phyloP scores from a whole-genome alignment of 2,329 filamentous ascomycete genomes.

The Cordyceps militaris region DNA sequence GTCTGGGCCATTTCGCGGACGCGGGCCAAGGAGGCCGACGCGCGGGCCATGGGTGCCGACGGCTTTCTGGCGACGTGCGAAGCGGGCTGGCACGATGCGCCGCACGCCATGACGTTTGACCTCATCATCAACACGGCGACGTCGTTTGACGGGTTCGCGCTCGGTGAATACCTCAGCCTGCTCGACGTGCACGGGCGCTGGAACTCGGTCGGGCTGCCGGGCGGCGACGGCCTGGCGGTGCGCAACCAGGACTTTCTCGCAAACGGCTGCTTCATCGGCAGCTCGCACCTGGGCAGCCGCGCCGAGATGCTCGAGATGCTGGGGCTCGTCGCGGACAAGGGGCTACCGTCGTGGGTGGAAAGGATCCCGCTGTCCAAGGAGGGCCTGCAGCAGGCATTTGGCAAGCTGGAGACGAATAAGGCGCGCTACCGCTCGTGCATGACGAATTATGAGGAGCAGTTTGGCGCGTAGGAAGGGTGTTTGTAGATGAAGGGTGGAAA shows the following conservation, averaged over 20 bases:
- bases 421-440: constrained; percentile 72
- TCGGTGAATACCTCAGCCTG: constrained; percentile 65
- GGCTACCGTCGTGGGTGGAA: constrained; percentile 64
- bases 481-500: background rate
- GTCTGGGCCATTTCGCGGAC: constrained; percentile 55
- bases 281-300: constrained; percentile 63
- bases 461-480: constrained; percentile 38
- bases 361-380: constrained; percentile 66
- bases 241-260: constrained; percentile 66
- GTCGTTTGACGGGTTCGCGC: constrained; percentile 59
- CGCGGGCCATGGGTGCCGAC: constrained; percentile 51
- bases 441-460: constrained; percentile 61
- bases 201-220: constrained; percentile 73
- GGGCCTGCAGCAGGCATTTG: constrained; percentile 62
- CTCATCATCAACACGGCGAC: constrained; percentile 71
- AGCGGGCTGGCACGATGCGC: constrained; percentile 47
- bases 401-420: constrained; percentile 61
- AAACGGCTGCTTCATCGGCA: constrained; percentile 68
- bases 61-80: constrained; percentile 53
- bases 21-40: constrained; percentile 54
- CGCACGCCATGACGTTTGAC: constrained; percentile 60
- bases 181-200: constrained; percentile 77
- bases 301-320: constrained; percentile 67
- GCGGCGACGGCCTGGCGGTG: constrained; percentile 64
- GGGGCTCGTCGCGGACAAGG: constrained; percentile 62